Conservation (phyloP, 2,329 filamentous ascomycete species). For the Cryphonectria japonica region DNA sequence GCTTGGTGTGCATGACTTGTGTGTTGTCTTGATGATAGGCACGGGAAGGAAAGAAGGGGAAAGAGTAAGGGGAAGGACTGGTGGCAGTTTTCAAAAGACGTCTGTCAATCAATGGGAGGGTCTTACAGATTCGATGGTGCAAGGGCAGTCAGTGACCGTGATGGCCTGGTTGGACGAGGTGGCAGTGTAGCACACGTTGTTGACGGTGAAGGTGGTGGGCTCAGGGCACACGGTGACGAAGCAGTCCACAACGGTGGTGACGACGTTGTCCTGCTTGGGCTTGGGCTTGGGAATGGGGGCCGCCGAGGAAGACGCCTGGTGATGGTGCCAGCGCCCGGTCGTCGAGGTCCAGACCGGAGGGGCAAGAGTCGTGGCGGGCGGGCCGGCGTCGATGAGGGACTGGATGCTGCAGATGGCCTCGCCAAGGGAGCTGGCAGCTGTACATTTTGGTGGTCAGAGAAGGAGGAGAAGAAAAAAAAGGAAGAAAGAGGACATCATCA, state of each 20-base stretch:
- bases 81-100: neutral
- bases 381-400: neutral
- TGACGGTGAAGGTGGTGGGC: constrained; percentile 56
- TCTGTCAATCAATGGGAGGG: neutral
- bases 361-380: neutral
- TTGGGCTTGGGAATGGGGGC: neutral
- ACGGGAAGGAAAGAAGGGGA: neutral
- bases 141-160: constrained; percentile 59
- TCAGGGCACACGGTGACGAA: constrained; percentile 49
- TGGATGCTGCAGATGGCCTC: neutral
- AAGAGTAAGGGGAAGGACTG: too few relatives aligned
- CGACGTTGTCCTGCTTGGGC: constrained; percentile 6
- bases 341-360: neutral
- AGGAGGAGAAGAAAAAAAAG: neutral
- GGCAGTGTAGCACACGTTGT: constrained; percentile 56
- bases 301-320: neutral
- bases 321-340: neutral
- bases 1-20: neutral
- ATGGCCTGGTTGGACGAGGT: constrained; percentile 49
- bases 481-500: neutral
- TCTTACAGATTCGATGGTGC: constrained; percentile 43
- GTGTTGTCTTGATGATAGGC: neutral
- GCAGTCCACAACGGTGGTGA: constrained; percentile 40
- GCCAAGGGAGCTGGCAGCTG: neutral
- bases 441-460: neutral